These are phyloP conservation scores for Xylaria grammica DNA, from an alignment of 495 filamentous ascomycete species.

Conservation along the genomic window DNA sequence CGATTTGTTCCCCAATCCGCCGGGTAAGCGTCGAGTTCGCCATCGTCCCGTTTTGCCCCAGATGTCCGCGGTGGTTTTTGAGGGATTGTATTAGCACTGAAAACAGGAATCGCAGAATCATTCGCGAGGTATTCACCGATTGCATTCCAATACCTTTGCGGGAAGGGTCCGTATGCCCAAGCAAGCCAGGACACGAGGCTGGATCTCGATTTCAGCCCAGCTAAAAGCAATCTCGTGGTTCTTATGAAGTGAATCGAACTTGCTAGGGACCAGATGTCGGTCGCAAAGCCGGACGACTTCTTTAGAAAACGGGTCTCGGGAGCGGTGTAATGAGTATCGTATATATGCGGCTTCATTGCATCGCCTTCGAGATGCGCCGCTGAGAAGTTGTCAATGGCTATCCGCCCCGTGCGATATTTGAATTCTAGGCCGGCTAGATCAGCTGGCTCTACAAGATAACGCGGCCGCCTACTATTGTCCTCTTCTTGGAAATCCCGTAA, in stretches of 20 bases:
- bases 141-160: not conserved
- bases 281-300: not conserved
- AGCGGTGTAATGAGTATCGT: constrained; percentile 10
- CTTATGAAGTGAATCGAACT: not conserved
- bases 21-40: not conserved
- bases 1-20: not conserved
- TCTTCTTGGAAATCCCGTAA: not conserved
- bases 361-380: not conserved
- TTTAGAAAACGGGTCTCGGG: not conserved
- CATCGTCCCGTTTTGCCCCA: too few relatives aligned
- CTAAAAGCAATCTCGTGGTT: not conserved
- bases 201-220: not conserved
- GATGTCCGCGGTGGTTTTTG: not conserved
- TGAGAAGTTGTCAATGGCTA: constrained; percentile 3
- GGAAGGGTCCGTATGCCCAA: constrained; percentile 11
- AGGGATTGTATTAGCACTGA: not conserved
- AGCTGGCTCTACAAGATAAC: not conserved
- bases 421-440: not conserved
- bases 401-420: constrained; percentile 3
- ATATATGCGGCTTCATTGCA: not conserved
- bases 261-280: constrained; percentile 16
- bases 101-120: not conserved
- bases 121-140: not conserved
- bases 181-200: constrained; percentile 11
- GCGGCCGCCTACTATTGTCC: not conserved